Evolutionary conservation across 305 asterid genomes (phyloP), one percentile per base, ranked within the genome.

Genomic region (Coffea humblotiana): DNA sequence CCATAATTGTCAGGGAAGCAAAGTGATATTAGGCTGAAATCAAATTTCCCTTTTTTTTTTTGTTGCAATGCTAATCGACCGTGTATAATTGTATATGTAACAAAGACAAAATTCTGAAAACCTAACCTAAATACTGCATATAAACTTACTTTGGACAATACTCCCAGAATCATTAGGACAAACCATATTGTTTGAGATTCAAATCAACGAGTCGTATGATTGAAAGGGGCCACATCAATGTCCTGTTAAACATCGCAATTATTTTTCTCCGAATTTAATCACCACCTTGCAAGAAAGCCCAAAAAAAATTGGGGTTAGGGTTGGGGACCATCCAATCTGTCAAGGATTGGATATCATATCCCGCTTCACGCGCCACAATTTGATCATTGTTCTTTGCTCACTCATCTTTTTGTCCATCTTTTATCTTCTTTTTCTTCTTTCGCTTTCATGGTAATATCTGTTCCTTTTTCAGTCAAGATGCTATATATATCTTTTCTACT

Each of bases 281-380:
- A 40, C 29, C 56, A 61, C 16, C 15, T 76, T n/a, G 29, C 48
- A 45, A 76, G 79, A 43, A 48, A 25, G 45, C 2, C 63, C 79
- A 63, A 64, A 63, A 76, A 32, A 56, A 15, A 6, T 64, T 76
- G 54, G 61, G 79, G 69, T 35, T 58, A 49, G 47, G 29, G 48
- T 37, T 75, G 6, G 78, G 79, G 79, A 45, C 79, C 79, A 76
- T 63, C 79, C 79, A 25, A 76, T 76, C 72, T 64, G 79, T 76
- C 71, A 64, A 32, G 8, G 72, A 40, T 61, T 25, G 12, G 60
- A 72, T 48, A n/a, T 58, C 66, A 32, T 74, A 32, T 29, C 49
- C 35, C 23, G 13, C 58, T 45, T 63, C 79, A 61, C 72, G 61
- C 61, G 58, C 79, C 18, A 40, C 79, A 74, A 16, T 54, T 35